phyloP scores from a whole-genome alignment of 2,329 filamentous ascomycete genomes.

The Domatiomyces globalis region DNA sequence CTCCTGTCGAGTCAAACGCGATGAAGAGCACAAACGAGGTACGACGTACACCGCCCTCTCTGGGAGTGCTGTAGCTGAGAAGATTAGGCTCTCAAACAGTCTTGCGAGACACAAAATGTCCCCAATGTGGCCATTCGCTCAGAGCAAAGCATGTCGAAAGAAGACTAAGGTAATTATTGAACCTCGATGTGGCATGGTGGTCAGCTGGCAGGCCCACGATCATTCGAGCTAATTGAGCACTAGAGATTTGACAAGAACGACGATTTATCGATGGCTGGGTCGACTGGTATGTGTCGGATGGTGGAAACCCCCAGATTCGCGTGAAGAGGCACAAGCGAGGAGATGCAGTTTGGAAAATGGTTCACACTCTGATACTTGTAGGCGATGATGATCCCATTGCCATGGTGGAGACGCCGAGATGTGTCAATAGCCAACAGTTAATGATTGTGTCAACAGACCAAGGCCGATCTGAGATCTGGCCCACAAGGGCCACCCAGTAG shows the following conservation, averaged over 20 bases:
- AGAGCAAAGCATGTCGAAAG: not conserved
- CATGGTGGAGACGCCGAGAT: not conserved
- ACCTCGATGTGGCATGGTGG: not conserved
- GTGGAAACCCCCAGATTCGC: not conserved
- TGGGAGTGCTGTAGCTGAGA: not conserved
- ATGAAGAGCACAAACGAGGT: conserved; percentile 1
- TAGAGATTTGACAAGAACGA: not conserved
- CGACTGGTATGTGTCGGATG: not conserved
- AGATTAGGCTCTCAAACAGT: not conserved
- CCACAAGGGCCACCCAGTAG: not conserved
- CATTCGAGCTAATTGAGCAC: not conserved
- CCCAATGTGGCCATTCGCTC: not conserved
- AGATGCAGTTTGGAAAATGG: not conserved
- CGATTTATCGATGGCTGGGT: not conserved
- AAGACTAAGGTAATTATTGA: not conserved
- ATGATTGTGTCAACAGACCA: not conserved
- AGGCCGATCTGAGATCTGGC: not conserved
- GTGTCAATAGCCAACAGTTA: not conserved
- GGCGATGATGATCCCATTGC: not conserved
- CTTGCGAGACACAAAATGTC: not conserved
- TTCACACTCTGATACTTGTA: not conserved
- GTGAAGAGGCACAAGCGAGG: not conserved
- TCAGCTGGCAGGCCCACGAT: not conserved
- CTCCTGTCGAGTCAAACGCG: not conserved
- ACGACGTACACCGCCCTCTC: conserved; percentile 1